Conservation (phyloP, 495 filamentous ascomycete species). For the Penicillium canescens region DNA sequence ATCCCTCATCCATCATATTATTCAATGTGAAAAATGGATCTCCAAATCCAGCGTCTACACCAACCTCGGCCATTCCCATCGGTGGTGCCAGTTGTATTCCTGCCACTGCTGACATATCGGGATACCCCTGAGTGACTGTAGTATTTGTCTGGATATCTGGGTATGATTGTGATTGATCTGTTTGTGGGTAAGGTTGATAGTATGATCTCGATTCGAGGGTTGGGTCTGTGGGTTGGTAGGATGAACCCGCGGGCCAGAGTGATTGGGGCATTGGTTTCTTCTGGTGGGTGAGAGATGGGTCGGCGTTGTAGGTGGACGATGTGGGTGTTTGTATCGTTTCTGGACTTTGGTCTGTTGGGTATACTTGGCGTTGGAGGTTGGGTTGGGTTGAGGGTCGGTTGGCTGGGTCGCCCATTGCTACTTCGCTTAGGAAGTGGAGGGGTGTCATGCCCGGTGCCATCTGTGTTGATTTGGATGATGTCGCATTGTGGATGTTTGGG, state of each 20-base stretch:
- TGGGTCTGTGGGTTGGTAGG: slow-evolving; percentile 7
- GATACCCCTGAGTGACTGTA: slow-evolving; percentile 4
- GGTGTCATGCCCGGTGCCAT: slow-evolving; percentile 46
- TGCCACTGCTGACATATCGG: slow-evolving; percentile 15
- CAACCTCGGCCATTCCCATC: slow-evolving; percentile 30
- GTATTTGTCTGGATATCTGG: background rate
- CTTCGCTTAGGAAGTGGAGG: slow-evolving; percentile 66
- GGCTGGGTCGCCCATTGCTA: slow-evolving; percentile 57
- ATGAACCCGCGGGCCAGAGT: slow-evolving; percentile 1
- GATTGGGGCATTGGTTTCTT: background rate
- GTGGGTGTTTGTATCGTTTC: slow-evolving; percentile 2
- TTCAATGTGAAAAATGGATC: slow-evolving; percentile 35
- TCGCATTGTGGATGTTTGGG: slow-evolving; percentile 5
- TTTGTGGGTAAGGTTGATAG: slow-evolving; percentile 15
- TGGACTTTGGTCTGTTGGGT: slow-evolving; percentile 1
- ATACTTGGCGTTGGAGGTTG: slow-evolving; percentile 1
- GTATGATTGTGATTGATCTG: slow-evolving; percentile 9
- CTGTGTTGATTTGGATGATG: slow-evolving; percentile 11
- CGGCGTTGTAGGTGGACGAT: background rate
- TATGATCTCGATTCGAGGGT: slow-evolving; percentile 3
- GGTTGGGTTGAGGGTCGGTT: slow-evolving; percentile 11
- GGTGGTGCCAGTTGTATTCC: slow-evolving; percentile 11
- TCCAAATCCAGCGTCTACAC: slow-evolving; percentile 26
- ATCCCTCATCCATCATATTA: slow-evolving; percentile 38
- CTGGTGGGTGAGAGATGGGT: slow-evolving; percentile 2